Evolutionary conservation across 2,329 filamentous ascomycete genomes (phyloP), one percentile per base, ranked within the genome.

Genomic region (Penicillium glabrum): DNA sequence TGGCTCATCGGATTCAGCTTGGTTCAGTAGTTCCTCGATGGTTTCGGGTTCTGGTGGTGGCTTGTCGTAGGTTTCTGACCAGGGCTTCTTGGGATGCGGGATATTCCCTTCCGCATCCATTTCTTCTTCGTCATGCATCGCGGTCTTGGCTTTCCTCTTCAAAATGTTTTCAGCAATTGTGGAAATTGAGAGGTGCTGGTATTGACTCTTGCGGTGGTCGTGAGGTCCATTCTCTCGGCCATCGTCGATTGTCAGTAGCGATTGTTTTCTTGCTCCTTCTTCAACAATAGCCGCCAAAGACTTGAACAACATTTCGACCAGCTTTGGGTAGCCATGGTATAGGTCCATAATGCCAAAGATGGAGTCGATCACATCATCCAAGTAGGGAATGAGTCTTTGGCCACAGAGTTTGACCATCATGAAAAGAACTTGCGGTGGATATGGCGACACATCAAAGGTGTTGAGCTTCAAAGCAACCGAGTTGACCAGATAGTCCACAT

Each of bases 401-500:
- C 95, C 95, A 19, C 92, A 91, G 14, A 99, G 82, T 26, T 85
- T 87, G 58, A 98, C 87, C 90, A 98, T 96, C 93, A 99, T 97
- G 7, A 89, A 83, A 48, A 99, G 76, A 2, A 98, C 95, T 64
- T 93, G 89, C 3, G 93, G 92, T 3, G 91, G 92, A 61, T 96
- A 90, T 1, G 93, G 93, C 0, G 92, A 93, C 51, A 98, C 88
- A 62, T 97, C 92, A 62, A 97, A 91, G 0, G 90, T 91, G 66
- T 96, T 97, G 8, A 99, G 83, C 60, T 92, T 90, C 58, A 98
- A 76, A 0, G 90, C 91, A 16, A 99, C 86, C 0, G 95, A 91
- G 69, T 98, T 98, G 59, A 98, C 88, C 75, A 99, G 89, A 72
- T 99, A 99, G 73, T 99, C 95, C 16, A 91, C 93, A 59, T 99